Conservation (phyloP, 1,284 basidiomycete genomes). For the Cryptococcus jaspeensis region DNA sequence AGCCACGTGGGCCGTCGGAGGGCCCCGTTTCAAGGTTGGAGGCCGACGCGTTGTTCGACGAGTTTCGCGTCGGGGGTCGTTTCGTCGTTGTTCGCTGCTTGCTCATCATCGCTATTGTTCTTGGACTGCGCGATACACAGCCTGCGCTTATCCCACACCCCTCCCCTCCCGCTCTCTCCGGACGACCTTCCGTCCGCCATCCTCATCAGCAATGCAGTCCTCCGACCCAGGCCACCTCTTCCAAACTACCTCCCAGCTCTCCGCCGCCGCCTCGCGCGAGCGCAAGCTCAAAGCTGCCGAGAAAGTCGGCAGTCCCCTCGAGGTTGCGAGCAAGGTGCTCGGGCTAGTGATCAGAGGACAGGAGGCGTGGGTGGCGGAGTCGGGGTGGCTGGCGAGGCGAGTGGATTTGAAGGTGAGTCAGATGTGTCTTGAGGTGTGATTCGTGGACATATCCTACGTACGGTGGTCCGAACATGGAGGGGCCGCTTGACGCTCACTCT, state of each 20-base stretch:
- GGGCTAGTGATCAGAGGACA: slow-evolving; percentile 64
- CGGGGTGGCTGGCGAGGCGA: slow-evolving; percentile 68
- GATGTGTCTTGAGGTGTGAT: neutral
- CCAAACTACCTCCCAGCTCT: slow-evolving; percentile 71
- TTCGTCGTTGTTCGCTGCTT: too few relatives aligned
- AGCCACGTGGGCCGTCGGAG: too few relatives aligned
- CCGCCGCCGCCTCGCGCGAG: slow-evolving; percentile 63
- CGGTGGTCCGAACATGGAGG: too few relatives aligned
- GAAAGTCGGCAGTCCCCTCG: slow-evolving; percentile 70
- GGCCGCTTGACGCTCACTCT: too few relatives aligned
- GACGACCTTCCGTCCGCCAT: neutral
- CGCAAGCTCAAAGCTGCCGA: slow-evolving; percentile 71
- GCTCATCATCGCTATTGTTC: too few relatives aligned
- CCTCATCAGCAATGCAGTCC: slow-evolving; percentile 49
- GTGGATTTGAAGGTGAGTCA: slow-evolving; percentile 68
- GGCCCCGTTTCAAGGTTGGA: too few relatives aligned
- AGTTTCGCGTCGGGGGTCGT: too few relatives aligned
- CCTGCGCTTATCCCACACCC: too few relatives aligned
- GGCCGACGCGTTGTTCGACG: too few relatives aligned
- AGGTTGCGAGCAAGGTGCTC: slow-evolving; percentile 70
- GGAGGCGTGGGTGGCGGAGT: slow-evolving; percentile 81
- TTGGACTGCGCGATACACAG: too few relatives aligned
- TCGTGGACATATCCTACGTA: too few relatives aligned
- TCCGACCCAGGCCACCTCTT: slow-evolving; percentile 58
- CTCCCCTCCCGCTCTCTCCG: too few relatives aligned